Percentiles rank a stretch among this genome's conserved stretches.
Evolutionary conservation across 768 basidiomycete species (phyloP).

Genomic region (Lentinula raphanica): DNA sequence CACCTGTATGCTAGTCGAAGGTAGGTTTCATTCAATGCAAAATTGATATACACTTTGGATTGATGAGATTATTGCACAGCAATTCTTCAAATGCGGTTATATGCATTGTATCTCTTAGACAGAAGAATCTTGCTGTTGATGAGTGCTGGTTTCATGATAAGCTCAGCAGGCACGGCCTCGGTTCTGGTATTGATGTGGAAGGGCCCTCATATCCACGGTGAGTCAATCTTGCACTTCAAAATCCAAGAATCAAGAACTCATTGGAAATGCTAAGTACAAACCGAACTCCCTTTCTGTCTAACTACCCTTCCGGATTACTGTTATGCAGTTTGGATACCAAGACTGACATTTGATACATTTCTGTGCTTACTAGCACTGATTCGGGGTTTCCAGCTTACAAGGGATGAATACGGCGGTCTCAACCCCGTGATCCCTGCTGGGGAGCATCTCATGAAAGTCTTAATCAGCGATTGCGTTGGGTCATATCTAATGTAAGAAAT

Average conservation of each 20-base stretch:
- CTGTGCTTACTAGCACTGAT: conserved; percentile 47
- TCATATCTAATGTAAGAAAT: conserved; percentile 53
- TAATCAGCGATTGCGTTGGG: conserved; percentile 51
- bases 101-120: conserved; percentile 53
- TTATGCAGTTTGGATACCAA: conserved; percentile 60
- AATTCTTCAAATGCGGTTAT: conserved; percentile 59
- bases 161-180: conserved; percentile 34
- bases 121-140: conserved; percentile 45
- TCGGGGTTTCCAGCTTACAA: conserved; percentile 34
- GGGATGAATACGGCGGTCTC: conserved; percentile 27
- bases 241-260: too few species aligned
- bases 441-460: conserved; percentile 38
- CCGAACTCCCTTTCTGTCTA: conserved; percentile 34
- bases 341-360: conserved; percentile 48
- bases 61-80: conserved; percentile 23
- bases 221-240: too few species aligned
- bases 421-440: conserved; percentile 37
- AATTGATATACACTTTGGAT: background rate
- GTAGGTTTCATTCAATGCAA: conserved; percentile 23
- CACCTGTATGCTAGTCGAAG: conserved; percentile 48
- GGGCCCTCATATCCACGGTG: background rate
- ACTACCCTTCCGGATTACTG: conserved; percentile 37
- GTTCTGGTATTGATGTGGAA: conserved; percentile 35
- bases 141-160: conserved; percentile 34
- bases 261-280: conserved; percentile 10